Conservation (phyloP, 2,329 filamentous ascomycete species). For the Nemania sp. region DNA sequence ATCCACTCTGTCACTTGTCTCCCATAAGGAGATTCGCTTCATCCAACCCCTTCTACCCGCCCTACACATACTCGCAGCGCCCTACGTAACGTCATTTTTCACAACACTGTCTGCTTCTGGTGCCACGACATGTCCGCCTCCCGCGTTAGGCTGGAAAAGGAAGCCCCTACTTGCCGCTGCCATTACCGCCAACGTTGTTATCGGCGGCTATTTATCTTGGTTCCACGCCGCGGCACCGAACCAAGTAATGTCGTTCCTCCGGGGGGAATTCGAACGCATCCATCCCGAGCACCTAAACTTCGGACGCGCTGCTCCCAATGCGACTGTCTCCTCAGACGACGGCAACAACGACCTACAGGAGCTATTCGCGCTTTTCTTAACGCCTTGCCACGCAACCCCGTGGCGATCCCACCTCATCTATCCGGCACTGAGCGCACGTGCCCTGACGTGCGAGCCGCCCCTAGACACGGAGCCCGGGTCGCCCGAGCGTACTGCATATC, state of each 20-base stretch:
- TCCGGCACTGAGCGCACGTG: slow-evolving; percentile 80
- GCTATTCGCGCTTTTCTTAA: slow-evolving; percentile 82
- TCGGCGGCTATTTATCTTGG: slow-evolving; percentile 79
- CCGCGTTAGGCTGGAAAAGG: slow-evolving; percentile 58
- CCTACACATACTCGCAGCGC: slow-evolving; percentile 84
- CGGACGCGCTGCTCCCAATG: slow-evolving; percentile 43
- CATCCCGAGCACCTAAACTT: slow-evolving; percentile 58
- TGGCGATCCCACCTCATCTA: slow-evolving; percentile 91
- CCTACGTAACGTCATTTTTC: slow-evolving; percentile 75
- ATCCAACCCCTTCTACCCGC: slow-evolving; percentile 91
- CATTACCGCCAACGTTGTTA: slow-evolving; percentile 73
- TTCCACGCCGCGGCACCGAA: slow-evolving; percentile 86
- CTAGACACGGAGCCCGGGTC: slow-evolving; percentile 71
- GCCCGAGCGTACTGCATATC: slow-evolving; percentile 73
- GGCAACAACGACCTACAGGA: slow-evolving; percentile 53
- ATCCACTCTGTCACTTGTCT: slow-evolving; percentile 77
- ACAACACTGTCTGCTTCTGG: slow-evolving; percentile 53
- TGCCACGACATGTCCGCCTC: slow-evolving; percentile 46
- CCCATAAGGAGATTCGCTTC: slow-evolving; percentile 98
- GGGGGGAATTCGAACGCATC: slow-evolving; percentile 75
- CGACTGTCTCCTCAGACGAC: slow-evolving; percentile 45
- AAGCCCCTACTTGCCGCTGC: slow-evolving; percentile 68
- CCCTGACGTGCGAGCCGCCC: slow-evolving; percentile 90
- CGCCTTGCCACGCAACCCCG: slow-evolving; percentile 95
- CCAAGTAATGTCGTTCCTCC: slow-evolving; percentile 78